Percentiles rank a stretch among this genome's conserved stretches.
Conservation (phyloP, 108 stramenopile genomes). For the Thalassiosira profunda region DNA sequence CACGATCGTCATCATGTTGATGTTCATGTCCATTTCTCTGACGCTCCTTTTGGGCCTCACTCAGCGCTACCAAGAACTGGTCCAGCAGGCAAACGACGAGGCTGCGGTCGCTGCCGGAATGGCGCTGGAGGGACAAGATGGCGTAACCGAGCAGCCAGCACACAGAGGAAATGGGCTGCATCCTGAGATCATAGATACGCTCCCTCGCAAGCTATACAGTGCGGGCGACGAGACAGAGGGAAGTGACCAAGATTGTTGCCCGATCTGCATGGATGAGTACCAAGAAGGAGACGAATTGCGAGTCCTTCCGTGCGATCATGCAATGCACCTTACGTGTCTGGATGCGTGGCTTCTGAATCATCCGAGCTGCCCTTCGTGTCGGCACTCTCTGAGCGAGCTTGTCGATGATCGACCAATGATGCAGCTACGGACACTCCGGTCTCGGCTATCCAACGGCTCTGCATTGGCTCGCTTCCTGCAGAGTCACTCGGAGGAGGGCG, state of each 20-base stretch:
- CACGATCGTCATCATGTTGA: conserved; percentile 52
- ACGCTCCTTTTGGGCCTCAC: conserved; percentile 47
- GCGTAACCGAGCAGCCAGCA: conserved; percentile 5
- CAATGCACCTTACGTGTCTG: conserved; percentile 61
- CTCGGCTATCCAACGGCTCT: conserved; percentile 20
- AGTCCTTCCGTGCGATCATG: conserved; percentile 61
- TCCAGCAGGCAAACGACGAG: conserved; percentile 44
- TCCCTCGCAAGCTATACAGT: conserved; percentile 55
- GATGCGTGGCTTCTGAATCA: conserved; percentile 59
- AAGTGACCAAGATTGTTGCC: conserved; percentile 54
- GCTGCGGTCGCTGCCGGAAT: conserved; percentile 16
- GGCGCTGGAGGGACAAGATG: conserved; percentile 24
- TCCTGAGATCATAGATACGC: conserved; percentile 52
- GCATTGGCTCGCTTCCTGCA: conserved; percentile 30
- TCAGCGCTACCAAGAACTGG: conserved; percentile 44
- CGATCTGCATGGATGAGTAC: conserved; percentile 69
- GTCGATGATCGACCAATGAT: conserved; percentile 47
- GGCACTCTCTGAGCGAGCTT: conserved; percentile 49
- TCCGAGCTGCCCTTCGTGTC: conserved; percentile 49
- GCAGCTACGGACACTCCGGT: conserved; percentile 41
- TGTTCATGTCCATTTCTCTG: conserved; percentile 55
- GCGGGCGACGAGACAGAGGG: conserved; percentile 29
- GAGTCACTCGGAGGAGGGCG: neutral
- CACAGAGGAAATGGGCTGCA: conserved; percentile 47
- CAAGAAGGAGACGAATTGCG: conserved; percentile 62